Evolutionary conservation across 106 monocot species (phyloP).

Genomic region (Apostasia ramifera): DNA sequence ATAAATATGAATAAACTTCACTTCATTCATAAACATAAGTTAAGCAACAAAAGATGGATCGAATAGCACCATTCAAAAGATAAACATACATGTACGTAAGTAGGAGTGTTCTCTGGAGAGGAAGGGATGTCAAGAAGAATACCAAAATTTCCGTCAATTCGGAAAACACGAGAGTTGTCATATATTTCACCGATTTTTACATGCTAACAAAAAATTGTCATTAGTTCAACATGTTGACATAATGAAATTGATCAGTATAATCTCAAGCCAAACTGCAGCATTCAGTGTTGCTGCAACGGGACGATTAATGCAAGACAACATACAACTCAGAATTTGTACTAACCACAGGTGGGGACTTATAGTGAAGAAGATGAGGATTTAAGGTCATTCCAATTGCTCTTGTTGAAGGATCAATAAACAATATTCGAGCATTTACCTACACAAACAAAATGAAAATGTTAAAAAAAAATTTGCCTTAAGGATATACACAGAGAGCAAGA

Average conservation of each 20-base stretch:
- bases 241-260: not conserved
- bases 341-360: constrained; percentile 64
- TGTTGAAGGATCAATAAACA: constrained; percentile 85
- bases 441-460: constrained; percentile 4
- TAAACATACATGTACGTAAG: constrained; percentile 69
- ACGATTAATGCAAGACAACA: not conserved
- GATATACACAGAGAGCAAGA: too few species aligned
- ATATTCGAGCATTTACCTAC: constrained; percentile 87
- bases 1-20: not conserved
- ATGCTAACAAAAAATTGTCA: constrained; percentile 31
- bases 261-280: not conserved
- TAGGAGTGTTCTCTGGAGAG: constrained; percentile 48
- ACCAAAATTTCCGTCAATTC: constrained; percentile 71
- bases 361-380: constrained; percentile 45
- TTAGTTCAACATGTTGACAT: not conserved
- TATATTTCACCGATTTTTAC: constrained; percentile 89
- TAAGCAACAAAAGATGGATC: not conserved
- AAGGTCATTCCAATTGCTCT: constrained; percentile 95
- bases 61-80: not conserved
- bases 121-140: constrained; percentile 81
- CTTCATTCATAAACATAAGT: not conserved
- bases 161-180: constrained; percentile 60
- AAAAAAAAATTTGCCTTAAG: not conserved
- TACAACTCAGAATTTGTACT: constrained; percentile 20
- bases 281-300: not conserved